Base-by-base conservation (phyloP, 2,329 filamentous ascomycete species). In the Leptographium flavum region DNA sequence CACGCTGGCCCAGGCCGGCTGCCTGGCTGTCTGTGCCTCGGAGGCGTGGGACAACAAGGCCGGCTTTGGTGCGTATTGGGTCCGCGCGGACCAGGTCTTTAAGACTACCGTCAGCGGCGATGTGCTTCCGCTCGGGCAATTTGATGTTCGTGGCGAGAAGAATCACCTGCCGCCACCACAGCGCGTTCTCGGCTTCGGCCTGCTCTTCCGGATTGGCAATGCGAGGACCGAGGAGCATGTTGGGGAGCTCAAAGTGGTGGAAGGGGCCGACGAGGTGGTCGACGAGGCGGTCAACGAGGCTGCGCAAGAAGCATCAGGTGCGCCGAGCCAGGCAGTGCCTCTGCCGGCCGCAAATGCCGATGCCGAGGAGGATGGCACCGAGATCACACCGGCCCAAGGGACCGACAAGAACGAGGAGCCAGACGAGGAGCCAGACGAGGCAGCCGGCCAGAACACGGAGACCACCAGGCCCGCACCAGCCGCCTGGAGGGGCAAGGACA, bases 11-110 rank as follows among this genome's bases (percentile, higher is more conserved):
- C 92, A 98, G 64, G 92, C 92, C 4, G 92, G 92, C 0, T 81
- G 81, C 38, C 65, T 95, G 27, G 80, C 83, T 0, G 83, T 98
- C 5, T 86, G 85, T 50, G 83, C 85, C 9, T 95, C 87, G 1
- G 81, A 71, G 46, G 92, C 90, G 0, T 98, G 92, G 92, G 92
- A 96, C 49, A 90, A 85, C 1, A 98, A 98, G 61, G 90, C 90
- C 9, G 78, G 87, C 15, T 94, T 96, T 84, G 82, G 84, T 17
- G 88, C 90, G 9, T 98, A 86, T 82, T 98, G 92, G 92, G 90
- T 93, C 0, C 79, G 81, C 50, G 82, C 85, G 2, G 81, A 90
- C 45, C 88, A 96, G 60, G 86, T 98, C 0, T 87, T 84, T 10
- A 96, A 96, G 63, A 85, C 79, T 30, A 81, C 83, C 0, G 71